Evolutionary conservation across 2,329 filamentous ascomycete species (phyloP).

Genomic region (Fusarium liriodendri): DNA sequence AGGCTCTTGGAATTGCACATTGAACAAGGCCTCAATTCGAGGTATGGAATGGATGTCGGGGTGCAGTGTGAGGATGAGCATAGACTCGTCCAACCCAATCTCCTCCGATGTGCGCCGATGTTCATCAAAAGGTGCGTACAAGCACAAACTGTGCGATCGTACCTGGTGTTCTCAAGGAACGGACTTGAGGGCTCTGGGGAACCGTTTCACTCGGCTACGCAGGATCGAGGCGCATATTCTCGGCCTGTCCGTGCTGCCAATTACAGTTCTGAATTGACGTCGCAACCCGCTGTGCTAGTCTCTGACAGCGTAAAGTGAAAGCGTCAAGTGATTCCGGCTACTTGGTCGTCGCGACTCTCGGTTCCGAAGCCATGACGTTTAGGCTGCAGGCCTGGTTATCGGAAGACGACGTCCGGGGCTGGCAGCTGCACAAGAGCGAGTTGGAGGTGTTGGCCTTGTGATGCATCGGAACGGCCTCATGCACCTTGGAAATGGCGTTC

Average conservation of each 20-base stretch:
- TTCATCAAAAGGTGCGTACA: not conserved
- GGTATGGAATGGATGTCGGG: not conserved
- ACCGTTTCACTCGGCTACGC: not conserved
- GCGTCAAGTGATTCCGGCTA: slow-evolving; percentile 33
- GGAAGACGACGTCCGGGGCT: slow-evolving; percentile 6
- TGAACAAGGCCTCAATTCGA: not conserved
- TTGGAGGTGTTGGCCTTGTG: slow-evolving; percentile 20
- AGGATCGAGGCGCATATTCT: slow-evolving; percentile 18
- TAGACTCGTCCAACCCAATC: not conserved
- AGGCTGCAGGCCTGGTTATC: slow-evolving; percentile 17
- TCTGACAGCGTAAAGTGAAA: not conserved
- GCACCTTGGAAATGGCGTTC: not conserved
- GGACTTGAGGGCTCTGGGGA: not conserved
- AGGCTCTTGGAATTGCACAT: not conserved
- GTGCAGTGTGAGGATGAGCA: not conserved
- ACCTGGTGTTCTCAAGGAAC: not conserved
- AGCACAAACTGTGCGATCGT: not conserved
- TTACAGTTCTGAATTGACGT: slow-evolving; percentile 27
- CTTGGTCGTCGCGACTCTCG: slow-evolving; percentile 24
- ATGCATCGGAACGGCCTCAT: slow-evolving; percentile 24
- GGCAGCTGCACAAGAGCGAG: slow-evolving; percentile 13
- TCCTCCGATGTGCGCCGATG: not conserved
- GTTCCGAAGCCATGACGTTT: slow-evolving; percentile 24
- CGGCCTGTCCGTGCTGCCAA: slow-evolving; percentile 30
- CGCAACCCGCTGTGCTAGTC: slow-evolving; percentile 10